These are phyloP conservation scores for Candida sp. DNA, from an alignment of 1,139 yeast genomes.

Conservation along the genomic window DNA sequence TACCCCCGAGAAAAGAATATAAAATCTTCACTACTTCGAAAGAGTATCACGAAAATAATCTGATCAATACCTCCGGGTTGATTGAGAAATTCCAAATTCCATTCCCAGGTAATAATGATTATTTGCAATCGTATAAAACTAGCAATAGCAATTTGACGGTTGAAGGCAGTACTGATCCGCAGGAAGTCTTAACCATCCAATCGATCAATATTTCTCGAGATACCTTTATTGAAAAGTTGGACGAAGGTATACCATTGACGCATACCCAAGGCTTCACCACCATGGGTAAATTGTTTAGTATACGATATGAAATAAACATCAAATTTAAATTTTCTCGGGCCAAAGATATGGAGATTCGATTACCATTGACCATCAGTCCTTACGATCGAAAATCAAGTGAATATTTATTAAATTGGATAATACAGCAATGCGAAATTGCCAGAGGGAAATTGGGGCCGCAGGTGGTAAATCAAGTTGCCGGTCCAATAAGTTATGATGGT, in stretches of 20 bases:
- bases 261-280: slow-evolving; percentile 48
- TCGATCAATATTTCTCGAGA: slow-evolving; percentile 10
- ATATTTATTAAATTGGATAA: slow-evolving; percentile 48
- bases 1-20: slow-evolving; percentile 33
- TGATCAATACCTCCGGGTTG: slow-evolving; percentile 30
- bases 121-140: slow-evolving; percentile 21
- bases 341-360: slow-evolving; percentile 44
- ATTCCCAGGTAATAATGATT: slow-evolving; percentile 39
- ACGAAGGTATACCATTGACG: slow-evolving; percentile 42
- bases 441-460: slow-evolving; percentile 32
- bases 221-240: slow-evolving; percentile 18
- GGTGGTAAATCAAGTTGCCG: slow-evolving; percentile 19
- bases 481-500: slow-evolving; percentile 19
- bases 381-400: slow-evolving; percentile 45
- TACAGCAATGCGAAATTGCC: slow-evolving; percentile 49
- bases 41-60: slow-evolving; percentile 16
- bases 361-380: slow-evolving; percentile 56
- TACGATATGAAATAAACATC: slow-evolving; percentile 49
- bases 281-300: slow-evolving; percentile 48
- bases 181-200: slow-evolving; percentile 7
- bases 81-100: slow-evolving; percentile 22
- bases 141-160: background rate
- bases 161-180: slow-evolving; percentile 2
- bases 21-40: slow-evolving; percentile 28
- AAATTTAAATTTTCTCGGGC: slow-evolving; percentile 48